A percentile compares a stretch with the other conserved stretches of the same genome.
Conservation (phyloP, 768 basidiomycete genomes). For the Leccinum pellstonianum region DNA sequence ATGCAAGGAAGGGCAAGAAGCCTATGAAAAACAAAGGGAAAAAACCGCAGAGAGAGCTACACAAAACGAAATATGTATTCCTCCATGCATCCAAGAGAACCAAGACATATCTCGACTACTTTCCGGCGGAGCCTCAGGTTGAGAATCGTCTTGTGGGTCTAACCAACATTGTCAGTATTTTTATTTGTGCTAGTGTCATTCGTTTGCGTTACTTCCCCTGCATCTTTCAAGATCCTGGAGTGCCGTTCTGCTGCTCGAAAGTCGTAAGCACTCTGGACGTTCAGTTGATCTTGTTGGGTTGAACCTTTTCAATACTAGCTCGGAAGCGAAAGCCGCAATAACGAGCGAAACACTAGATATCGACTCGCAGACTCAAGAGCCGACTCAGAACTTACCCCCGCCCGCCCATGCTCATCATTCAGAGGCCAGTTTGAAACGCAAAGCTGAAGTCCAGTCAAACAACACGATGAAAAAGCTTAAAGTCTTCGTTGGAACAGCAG, state of each 20-base stretch:
- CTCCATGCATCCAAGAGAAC: conserved; percentile 45
- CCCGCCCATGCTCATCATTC: conserved; percentile 15
- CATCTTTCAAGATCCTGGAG: conserved; percentile 9
- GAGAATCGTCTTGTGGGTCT: conserved; percentile 65
- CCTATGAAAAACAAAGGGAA: conserved; percentile 41
- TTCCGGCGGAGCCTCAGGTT: conserved; percentile 56
- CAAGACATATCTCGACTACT: conserved; percentile 62
- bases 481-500: conserved; percentile 63
- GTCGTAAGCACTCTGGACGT: conserved; percentile 9
- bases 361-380: conserved; percentile 42
- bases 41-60: conserved; percentile 48
- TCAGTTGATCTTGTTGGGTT: not conserved
- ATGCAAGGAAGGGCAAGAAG: conserved; percentile 41
- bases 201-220: conserved; percentile 1
- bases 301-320: not conserved
- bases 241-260: conserved; percentile 12
- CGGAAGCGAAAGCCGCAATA: not conserved
- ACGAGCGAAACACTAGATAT: conserved; percentile 8
- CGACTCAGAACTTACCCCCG: conserved; percentile 32
- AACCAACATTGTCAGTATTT: conserved; percentile 48
- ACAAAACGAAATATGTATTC: conserved; percentile 60
- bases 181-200: not conserved
- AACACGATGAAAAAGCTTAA: conserved; percentile 57
- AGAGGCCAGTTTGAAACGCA: conserved; percentile 36
- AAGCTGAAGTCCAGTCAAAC: conserved; percentile 19